These are phyloP conservation scores for Prosopis cineraria DNA, from an alignment of 306 rosid genomes.

Conservation along the genomic window DNA sequence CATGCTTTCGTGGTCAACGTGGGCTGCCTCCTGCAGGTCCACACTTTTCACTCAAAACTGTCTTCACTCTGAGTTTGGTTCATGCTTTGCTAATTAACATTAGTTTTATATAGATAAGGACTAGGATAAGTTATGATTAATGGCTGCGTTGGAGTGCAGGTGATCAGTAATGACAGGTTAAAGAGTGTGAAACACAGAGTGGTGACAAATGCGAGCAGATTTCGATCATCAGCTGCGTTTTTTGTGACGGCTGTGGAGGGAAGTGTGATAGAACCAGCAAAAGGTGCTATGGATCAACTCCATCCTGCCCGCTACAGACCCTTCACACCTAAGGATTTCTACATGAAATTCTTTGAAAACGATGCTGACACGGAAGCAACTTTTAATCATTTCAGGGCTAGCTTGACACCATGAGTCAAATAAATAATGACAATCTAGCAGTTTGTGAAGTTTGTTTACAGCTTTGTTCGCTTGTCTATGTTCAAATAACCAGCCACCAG, in stretches of 20 bases:
- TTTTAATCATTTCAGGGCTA: not conserved
- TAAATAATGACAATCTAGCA: not conserved
- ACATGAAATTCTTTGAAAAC: not conserved
- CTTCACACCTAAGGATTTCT: conserved; percentile 41
- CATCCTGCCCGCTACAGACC: conserved; percentile 36
- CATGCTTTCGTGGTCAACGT: conserved; percentile 15
- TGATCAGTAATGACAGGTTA: conserved; percentile 57
- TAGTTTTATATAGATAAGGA: too few species aligned
- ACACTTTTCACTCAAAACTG: not conserved
- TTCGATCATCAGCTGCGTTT: conserved; percentile 34
- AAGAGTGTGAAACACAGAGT: conserved; percentile 53
- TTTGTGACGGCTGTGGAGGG: conserved; percentile 40
- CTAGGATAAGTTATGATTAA: not conserved
- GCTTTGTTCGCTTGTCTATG: not conserved
- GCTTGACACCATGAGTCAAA: not conserved
- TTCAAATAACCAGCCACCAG: too few species aligned
- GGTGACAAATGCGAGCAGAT: conserved; percentile 51
- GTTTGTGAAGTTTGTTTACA: not conserved
- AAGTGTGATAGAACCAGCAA: conserved; percentile 39
- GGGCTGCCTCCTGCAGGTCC: conserved; percentile 3
- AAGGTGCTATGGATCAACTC: conserved; percentile 23
- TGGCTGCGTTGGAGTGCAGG: conserved; percentile 20
- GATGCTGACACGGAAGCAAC: conserved; percentile 28
- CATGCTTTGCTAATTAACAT: not conserved
- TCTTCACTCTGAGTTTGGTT: not conserved